Conservation (phyloP, 169 alveolate genomes). For the Eimeria sp. region DNA sequence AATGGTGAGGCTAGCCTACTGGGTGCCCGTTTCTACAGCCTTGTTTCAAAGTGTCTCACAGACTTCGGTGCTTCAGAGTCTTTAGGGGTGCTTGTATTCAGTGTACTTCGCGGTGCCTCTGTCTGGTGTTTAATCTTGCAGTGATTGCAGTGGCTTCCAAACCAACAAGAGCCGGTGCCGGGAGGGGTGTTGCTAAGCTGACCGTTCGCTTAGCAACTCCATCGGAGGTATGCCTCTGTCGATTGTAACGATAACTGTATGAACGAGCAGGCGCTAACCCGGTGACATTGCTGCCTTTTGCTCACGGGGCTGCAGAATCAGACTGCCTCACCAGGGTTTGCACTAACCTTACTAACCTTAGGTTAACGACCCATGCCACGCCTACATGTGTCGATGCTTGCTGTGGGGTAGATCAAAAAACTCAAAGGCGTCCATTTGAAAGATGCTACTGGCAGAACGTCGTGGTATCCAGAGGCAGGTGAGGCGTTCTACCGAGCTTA, state of each 20-base stretch:
- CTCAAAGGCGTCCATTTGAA: neutral
- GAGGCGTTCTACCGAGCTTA: neutral
- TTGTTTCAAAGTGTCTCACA: neutral
- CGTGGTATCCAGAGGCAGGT: neutral
- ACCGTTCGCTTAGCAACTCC: neutral
- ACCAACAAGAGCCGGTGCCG: no score
- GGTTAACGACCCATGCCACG: neutral
- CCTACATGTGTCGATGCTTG: neutral
- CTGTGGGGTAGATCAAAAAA: neutral
- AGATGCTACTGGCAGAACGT: neutral
- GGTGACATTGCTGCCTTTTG: neutral
- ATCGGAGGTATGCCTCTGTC: neutral
- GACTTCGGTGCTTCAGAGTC: neutral
- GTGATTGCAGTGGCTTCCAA: neutral
- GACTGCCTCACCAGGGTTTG: neutral
- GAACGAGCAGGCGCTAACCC: neutral
- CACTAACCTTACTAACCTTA: neutral
- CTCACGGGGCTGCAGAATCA: neutral
- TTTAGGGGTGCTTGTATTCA: neutral
- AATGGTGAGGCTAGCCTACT: neutral
- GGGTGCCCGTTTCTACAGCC: neutral
- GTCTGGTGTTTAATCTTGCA: neutral
- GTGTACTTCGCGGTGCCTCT: neutral
- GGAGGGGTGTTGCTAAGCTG: neutral
- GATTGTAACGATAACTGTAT: neutral